Conservation (phyloP, 345 rosid genomes). For the Conringia planisiliqua region DNA sequence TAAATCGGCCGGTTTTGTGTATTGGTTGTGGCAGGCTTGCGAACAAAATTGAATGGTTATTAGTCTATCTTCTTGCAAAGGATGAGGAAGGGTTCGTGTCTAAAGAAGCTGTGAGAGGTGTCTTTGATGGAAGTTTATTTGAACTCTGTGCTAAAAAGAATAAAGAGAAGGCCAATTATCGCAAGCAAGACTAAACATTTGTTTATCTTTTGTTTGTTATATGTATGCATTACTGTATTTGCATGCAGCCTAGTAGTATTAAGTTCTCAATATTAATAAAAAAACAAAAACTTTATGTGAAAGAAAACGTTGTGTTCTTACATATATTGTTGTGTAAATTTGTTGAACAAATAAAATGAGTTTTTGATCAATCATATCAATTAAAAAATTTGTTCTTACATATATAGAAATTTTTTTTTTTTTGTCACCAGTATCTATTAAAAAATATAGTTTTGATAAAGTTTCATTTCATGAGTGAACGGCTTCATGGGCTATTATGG, state of each 20-base stretch:
- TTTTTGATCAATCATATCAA: no score
- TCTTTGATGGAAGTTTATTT: constrained; percentile 73
- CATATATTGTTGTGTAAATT: not conserved
- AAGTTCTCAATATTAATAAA: not conserved
- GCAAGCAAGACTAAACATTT: constrained; percentile 22
- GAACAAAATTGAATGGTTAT: constrained; percentile 52
- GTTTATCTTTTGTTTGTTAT: not conserved
- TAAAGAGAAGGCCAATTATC: constrained; percentile 25
- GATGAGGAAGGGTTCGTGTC: constrained; percentile 62
- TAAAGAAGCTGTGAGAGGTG: constrained; percentile 71
- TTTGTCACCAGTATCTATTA: no score
- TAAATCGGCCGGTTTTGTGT: not conserved
- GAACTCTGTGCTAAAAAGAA: constrained; percentile 61
- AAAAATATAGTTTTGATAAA: no score
- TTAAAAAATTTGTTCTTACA: no score
- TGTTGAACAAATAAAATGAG: not conserved
- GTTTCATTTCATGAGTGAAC: no score
- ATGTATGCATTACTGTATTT: not conserved
- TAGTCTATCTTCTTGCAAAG: constrained; percentile 56
- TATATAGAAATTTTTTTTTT: no score
- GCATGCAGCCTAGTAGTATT: not conserved
- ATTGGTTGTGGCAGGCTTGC: constrained; percentile 40
- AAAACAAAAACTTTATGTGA: not conserved
- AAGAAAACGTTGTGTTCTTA: not conserved
- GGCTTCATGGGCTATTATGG: constrained; percentile 14